Base-by-base conservation (phyloP, 2,329 filamentous ascomycete species). In the Orbilia ellipsospora region DNA sequence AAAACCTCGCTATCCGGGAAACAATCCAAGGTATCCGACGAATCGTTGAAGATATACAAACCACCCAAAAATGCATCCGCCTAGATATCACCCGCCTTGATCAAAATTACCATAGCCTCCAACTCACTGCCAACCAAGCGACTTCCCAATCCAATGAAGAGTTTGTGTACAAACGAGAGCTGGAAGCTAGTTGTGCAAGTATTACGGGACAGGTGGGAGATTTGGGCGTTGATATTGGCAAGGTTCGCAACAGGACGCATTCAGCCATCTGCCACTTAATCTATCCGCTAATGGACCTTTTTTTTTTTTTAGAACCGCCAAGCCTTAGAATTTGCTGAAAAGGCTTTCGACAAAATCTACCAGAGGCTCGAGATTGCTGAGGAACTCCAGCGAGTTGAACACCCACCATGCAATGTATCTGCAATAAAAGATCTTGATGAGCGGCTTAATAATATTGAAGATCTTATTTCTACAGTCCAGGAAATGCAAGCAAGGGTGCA, bases 271-370 rank as follows among this genome's bases (percentile, higher is more conserved):
- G 18, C 28, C 15, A 8, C 4, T 18, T 18, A 42, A 12, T 28
- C 28, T 42, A 42, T n/a, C 5, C n/a, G n/a, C n/a, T 36, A 7
- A 18, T 20, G 12, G 55, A 45, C 31, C 13, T 23, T n/a, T 23
- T 54, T 12, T 28, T 3, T 26, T 26, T 5, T 26, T 20, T 54
- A 68, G 64, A 44, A 68, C 28, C 64, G 48, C 10, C 15, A 36
- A 15, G 64, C 64, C 12, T 45, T 68, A 18, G 20, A 52, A 36
- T 16, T n/a, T 1, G 64, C 64, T 7, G 44, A 68, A 51, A 16
- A 52, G 10, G 64, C 64, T 20, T 68, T 68, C 20, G 55, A 59
- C n/a, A 68, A 60, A 40, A 68, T 68, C 12, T 68, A 68, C 15
- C 23, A 68, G 42, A 26, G 64, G 23, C 64, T 68, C 1, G 64